Conservation (phyloP, 305 asterid genomes). For the Fraxinus sp. region DNA sequence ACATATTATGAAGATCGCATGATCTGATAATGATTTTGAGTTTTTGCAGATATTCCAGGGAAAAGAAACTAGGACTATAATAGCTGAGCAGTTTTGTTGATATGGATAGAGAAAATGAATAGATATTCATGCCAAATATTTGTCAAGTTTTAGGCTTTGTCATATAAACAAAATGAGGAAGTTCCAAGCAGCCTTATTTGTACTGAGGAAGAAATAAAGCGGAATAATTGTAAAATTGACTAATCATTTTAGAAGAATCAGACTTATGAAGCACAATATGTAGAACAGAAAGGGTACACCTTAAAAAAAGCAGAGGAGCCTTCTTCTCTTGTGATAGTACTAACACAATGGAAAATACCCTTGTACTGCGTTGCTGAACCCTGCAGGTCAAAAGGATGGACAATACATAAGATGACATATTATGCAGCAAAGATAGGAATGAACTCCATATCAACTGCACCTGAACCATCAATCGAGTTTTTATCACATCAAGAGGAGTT, state of each 20-base stretch:
- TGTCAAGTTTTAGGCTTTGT: not conserved
- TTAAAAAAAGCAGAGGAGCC: constrained; percentile 56
- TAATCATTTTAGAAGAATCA: not conserved
- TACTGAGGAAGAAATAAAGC: not conserved
- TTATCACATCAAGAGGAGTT: constrained; percentile 70
- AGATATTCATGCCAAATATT: not conserved
- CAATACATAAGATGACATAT: not conserved
- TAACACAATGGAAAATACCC: constrained; percentile 50
- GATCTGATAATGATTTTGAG: no score
- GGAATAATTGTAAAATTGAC: not conserved
- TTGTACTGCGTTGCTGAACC: constrained; percentile 60
- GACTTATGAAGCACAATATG: not conserved
- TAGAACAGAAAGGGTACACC: constrained; percentile 33
- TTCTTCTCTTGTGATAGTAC: constrained; percentile 55
- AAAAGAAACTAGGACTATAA: no score
- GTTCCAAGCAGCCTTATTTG: not conserved
- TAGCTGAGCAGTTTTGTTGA: no score
- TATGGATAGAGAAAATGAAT: not conserved
- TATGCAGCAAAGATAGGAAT: constrained; percentile 2
- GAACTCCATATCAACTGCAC: constrained; percentile 25
- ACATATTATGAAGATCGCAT: no score
- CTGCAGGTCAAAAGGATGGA: constrained; percentile 29
- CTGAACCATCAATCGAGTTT: constrained; percentile 73
- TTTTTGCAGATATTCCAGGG: no score
- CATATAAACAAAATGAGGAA: not conserved